These are phyloP conservation scores for Cicer pinnatifidum DNA, from an alignment of 306 rosid genomes.

Conservation along the genomic window DNA sequence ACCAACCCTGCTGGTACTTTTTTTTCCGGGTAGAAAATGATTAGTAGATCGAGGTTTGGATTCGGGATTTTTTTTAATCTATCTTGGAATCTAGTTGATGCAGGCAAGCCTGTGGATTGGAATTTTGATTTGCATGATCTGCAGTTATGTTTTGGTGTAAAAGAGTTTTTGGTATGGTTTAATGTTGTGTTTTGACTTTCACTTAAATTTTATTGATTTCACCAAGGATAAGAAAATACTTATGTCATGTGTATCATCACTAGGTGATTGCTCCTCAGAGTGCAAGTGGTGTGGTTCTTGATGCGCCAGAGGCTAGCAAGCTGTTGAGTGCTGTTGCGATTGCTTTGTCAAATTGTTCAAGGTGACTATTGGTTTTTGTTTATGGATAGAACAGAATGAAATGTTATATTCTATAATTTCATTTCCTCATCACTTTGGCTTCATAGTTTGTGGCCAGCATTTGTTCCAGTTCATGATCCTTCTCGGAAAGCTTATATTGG, in stretches of 20 bases:
- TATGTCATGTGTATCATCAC: conserved; percentile 38
- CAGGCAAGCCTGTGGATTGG: conserved; percentile 69
- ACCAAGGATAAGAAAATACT: conserved; percentile 30
- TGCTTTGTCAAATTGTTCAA: conserved; percentile 94
- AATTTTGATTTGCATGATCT: conserved; percentile 67
- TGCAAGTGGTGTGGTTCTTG: conserved; percentile 96
- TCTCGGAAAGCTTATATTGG: conserved; percentile 92
- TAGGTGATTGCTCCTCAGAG: conserved; percentile 97
- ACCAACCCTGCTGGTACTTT: conserved; percentile 59
- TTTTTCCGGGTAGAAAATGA: conserved; percentile 6
- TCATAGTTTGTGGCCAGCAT: conserved; percentile 93
- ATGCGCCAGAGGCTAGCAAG: conserved; percentile 94
- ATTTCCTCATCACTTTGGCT: conserved; percentile 46
- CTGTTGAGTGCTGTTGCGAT: conserved; percentile 95
- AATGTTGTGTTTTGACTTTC: conserved; percentile 29
- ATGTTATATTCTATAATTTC: not conserved
- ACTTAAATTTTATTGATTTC: conserved; percentile 25
- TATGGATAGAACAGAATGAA: conserved; percentile 6
- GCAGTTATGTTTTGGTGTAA: conserved; percentile 90
- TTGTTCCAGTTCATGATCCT: conserved; percentile 97
- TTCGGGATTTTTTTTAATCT: conserved; percentile 26
- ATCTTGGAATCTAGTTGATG: conserved; percentile 42
- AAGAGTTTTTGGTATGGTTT: conserved; percentile 83
- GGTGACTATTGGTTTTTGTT: conserved; percentile 52
- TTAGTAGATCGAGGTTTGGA: conserved; percentile 27